Base-by-base conservation (phyloP, 2,329 filamentous ascomycete genomes). In the Fusarium oligoseptatum region DNA sequence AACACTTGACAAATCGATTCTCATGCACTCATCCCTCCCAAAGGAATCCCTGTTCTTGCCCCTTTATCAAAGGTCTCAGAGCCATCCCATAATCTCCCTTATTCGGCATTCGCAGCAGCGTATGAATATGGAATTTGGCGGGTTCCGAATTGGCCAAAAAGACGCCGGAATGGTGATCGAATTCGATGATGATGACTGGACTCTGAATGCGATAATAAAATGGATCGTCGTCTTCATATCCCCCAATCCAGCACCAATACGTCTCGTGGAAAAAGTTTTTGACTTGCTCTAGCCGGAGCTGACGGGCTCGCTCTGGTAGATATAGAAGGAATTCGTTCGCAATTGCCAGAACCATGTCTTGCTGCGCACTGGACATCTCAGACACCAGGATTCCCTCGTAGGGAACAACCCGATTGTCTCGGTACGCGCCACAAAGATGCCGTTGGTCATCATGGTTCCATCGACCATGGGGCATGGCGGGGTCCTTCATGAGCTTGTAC, bases 391-490 rank as follows among this genome's bases (percentile, higher is more conserved):
- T 81, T 0, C 93, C 93, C 82, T 95, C 91, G 80, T 91, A 93
- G 0, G 93, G 22, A 0, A 95, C 92, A 14, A 93, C 82, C 15
- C 93, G 88, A 81, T 95, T 95, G 79, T 95, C 93, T 17, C 92
- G 88, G 81, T 93, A 94, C 0, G 94, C 94, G 48, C 94, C 93
- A 2, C 45, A 27, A 6, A 95, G 82, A 77, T 95, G 93, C 12
- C 93, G 88, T 84, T 95, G 92, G 81, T 95, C 93, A 78, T 94
- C 93, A 75, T 91, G 92, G 81, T 95, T 95, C 93, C 93, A 95
- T 20, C 93, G 88, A 20, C 91, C 92, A 17, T 84, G 82, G 14
- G 88, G 89, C 92, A 94, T 94, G 0, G 83, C 86, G 0, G 89
- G 88, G 71, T 94, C 92, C 29, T 87, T 85, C 83, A 94, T 86